Conservation (phyloP, 176 grass and related monocot species). For the Avena insularis region DNA sequence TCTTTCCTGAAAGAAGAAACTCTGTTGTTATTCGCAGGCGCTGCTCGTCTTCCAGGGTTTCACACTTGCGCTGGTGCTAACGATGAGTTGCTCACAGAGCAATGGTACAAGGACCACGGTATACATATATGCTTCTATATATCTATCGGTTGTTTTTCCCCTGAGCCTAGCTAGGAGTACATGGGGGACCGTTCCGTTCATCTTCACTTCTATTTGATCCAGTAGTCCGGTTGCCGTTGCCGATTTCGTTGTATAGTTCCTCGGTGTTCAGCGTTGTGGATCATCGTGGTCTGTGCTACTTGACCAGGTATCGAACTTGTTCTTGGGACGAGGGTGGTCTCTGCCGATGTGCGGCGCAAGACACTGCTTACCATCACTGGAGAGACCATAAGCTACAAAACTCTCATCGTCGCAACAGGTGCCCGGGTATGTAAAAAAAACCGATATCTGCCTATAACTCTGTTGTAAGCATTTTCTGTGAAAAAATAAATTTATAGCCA, state of each 20-base stretch:
- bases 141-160: background rate
- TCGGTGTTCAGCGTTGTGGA: background rate
- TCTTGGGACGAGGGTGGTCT: slow-evolving; percentile 65
- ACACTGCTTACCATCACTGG: slow-evolving; percentile 54
- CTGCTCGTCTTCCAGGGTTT: slow-evolving; percentile 72
- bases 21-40: slow-evolving; percentile 39
- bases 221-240: background rate
- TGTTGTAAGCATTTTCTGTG: background rate
- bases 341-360: slow-evolving; percentile 61
- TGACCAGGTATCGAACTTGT: slow-evolving; percentile 75
- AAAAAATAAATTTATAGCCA: background rate
- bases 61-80: slow-evolving; percentile 86
- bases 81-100: slow-evolving; percentile 59
- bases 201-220: slow-evolving; percentile 2
- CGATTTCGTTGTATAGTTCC: background rate
- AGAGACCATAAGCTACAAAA: slow-evolving; percentile 79
- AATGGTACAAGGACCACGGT: slow-evolving; percentile 90
- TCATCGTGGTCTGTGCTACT: slow-evolving; percentile 1
- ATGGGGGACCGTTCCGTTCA: background rate
- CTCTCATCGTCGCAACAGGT: slow-evolving; percentile 86
- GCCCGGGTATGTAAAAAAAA: slow-evolving; percentile 60
- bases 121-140: slow-evolving; percentile 28
- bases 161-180: background rate
- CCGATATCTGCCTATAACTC: background rate
- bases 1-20: background rate